These are phyloP conservation scores for Luffa aegyptiaca DNA, from an alignment of 306 rosid genomes.

Conservation along the genomic window DNA sequence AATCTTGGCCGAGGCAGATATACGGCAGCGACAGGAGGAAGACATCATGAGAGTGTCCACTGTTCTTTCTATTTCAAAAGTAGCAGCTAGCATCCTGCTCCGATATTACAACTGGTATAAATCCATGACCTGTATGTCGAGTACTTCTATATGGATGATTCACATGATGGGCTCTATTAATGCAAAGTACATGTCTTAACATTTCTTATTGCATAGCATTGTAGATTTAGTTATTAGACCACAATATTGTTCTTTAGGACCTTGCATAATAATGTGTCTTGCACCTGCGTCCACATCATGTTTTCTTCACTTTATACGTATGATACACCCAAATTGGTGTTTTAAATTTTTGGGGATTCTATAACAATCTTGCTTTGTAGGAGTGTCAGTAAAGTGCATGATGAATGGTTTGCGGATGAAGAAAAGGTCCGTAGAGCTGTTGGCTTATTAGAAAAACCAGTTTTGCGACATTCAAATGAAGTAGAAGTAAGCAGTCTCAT, in stretches of 20 bases:
- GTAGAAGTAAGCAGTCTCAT: conserved; percentile 29
- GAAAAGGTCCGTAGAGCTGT: conserved; percentile 48
- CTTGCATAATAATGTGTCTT: background rate
- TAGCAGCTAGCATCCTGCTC: conserved; percentile 48
- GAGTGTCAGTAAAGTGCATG: conserved; percentile 60
- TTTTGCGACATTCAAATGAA: conserved; percentile 22
- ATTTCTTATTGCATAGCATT: background rate
- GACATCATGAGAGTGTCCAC: conserved; percentile 42
- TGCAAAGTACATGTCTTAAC: background rate
- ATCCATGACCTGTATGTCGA: background rate
- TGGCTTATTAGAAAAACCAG: conserved; percentile 42
- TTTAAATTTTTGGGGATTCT: conserved; percentile 8
- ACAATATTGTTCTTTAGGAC: background rate
- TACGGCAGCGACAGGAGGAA: conserved; percentile 51
- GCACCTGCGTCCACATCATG: background rate
- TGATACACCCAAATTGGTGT: background rate
- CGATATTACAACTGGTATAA: conserved; percentile 52
- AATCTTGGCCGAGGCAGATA: conserved; percentile 44
- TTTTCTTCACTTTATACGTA: background rate
- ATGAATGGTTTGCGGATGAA: conserved; percentile 68
- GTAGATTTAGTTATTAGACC: conserved; percentile 1
- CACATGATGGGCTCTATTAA: background rate
- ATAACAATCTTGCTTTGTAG: conserved; percentile 15
- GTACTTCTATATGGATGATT: background rate
- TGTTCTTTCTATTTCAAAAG: conserved; percentile 48